Conservation (phyloP, 164 flowering plant genomes). For the Aristolochia fimbriata region DNA sequence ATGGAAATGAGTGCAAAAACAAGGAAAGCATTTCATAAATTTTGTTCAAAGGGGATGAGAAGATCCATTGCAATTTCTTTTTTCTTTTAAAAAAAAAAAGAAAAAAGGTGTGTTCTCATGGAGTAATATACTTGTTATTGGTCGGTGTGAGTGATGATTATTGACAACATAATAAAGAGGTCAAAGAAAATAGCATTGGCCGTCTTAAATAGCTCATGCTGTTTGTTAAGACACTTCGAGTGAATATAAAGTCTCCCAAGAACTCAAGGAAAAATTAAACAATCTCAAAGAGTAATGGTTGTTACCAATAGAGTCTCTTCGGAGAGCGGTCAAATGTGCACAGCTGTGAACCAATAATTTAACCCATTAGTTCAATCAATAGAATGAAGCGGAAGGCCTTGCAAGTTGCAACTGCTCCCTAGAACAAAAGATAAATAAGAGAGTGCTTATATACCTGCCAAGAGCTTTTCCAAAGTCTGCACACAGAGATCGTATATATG, state of each 20-base stretch:
- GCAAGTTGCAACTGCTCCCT: not conserved
- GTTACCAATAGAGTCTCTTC: conserved; percentile 87
- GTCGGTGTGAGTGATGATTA: no score
- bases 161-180: no score
- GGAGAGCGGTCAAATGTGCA: conserved; percentile 83
- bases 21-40: conserved; percentile 1
- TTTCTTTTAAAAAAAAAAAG: not conserved
- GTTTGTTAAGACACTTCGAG: no score
- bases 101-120: no score
- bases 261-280: not conserved
- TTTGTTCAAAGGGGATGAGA: not conserved
- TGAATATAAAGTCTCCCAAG: not conserved
- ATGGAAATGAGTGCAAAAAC: not conserved
- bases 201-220: no score
- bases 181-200: no score
- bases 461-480: conserved; percentile 92
- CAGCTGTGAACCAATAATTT: conserved; percentile 47
- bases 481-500: conserved; percentile 90
- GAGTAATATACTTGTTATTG: no score
- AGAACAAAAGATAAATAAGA: not conserved
- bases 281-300: not conserved
- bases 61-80: not conserved
- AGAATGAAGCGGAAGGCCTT: not conserved
- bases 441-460: conserved; percentile 41
- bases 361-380: not conserved